phyloP scores from a whole-genome alignment of 2,329 filamentous ascomycete species.

The Metarhizium sp. region DNA sequence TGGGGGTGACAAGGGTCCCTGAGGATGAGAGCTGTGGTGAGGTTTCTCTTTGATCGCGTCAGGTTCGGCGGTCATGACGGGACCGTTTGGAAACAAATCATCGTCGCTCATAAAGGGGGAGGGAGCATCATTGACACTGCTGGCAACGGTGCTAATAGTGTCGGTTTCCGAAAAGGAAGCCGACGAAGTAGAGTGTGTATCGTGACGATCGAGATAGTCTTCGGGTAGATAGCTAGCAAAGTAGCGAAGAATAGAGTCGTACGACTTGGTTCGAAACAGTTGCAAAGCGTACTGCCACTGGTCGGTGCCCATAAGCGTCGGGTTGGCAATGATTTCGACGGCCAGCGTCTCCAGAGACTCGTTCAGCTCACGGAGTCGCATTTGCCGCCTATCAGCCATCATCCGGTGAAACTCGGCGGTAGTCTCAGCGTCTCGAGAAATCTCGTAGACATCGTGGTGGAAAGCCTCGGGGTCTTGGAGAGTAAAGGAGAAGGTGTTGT shows the following conservation, averaged over 20 bases:
- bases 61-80: constrained; percentile 37
- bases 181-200: constrained; percentile 21
- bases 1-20: constrained; percentile 28
- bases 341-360: constrained; percentile 46
- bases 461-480: constrained; percentile 53
- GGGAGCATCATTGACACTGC: constrained; percentile 27
- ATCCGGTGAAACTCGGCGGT: constrained; percentile 44
- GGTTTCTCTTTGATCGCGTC: constrained; percentile 17
- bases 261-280: constrained; percentile 48
- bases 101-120: constrained; percentile 33
- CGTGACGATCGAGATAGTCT: constrained; percentile 34
- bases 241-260: constrained; percentile 51
- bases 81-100: constrained; percentile 20
- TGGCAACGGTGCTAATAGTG: constrained; percentile 28
- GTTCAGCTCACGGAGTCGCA: constrained; percentile 46
- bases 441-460: constrained; percentile 51
- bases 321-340: constrained; percentile 53
- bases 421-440: constrained; percentile 41
- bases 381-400: constrained; percentile 42
- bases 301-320: constrained; percentile 45
- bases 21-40: constrained; percentile 9
- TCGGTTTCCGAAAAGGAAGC: constrained; percentile 30
- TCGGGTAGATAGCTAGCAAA: constrained; percentile 50
- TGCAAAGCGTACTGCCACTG: constrained; percentile 51
- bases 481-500: constrained; percentile 47